Base-by-base conservation (phyloP, 345 rosid species). In the Rhizophora mangle region DNA sequence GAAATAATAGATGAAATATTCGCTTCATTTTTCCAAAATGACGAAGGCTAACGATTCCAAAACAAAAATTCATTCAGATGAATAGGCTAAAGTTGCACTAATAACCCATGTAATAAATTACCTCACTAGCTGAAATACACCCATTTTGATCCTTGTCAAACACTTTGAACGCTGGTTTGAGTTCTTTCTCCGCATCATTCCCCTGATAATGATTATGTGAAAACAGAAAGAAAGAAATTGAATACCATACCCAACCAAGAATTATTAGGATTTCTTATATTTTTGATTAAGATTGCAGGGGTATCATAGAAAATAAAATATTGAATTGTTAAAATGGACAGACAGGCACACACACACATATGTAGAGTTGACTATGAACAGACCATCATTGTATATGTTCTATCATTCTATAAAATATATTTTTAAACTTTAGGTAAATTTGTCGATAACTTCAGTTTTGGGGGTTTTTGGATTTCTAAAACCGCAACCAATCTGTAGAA, bases 71-170 rank as follows among this genome's bases (percentile, higher is more conserved):
- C 3, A 15, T 43, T 2, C 18, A 3, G 15, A 11, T 11, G 47
- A 43, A 43, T 43, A 11, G 9, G 30, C 56, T 18, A n/a, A 27
- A 3, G 10, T 22, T 24, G 24, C 6, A 46, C 2, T 24, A 62
- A 61, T 34, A 31, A 30, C 11, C 10, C 15, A 37, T 7, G 32
- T 51, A 32, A 13, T 0, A 8, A 52, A 29, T 65, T 73, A 92
- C 98, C 95, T 92, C 98, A 68, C 19, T 82, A 21, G 98, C 91
- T 21, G 96, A 90, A 62, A 92, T 92, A 54, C 76, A 90, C 0
- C 96, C 96, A 70, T 92, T 86, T 80, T 86, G 95, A 71, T 92
- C 98, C 73, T 85, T 87, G 78, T 92, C 96, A 64, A 90, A 92
- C 68, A 92, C 95, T 79, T 88, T 85, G 79, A 92, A 92, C 65